A percentile compares a stretch with the other conserved stretches of the same genome.
Evolutionary conservation across 805 yeast genomes (phyloP).

Genomic region (Sugiyamaella lignohabitans): DNA sequence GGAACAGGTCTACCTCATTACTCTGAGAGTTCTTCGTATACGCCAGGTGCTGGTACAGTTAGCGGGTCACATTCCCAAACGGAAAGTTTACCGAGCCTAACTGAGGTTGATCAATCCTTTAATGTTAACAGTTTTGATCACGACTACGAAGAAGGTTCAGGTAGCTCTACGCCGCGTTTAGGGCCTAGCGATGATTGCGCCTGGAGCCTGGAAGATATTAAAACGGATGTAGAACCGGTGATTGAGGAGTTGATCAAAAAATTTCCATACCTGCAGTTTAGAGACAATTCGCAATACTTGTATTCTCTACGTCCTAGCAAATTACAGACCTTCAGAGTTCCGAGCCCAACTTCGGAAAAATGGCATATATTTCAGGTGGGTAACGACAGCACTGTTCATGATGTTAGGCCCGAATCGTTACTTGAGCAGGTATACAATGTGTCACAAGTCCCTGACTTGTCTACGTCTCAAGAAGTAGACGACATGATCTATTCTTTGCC

Average conservation of each 20-base stretch:
- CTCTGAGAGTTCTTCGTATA: not conserved
- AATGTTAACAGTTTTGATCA: too few species aligned
- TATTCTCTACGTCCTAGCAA: slow-evolving; percentile 21
- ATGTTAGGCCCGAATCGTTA: slow-evolving; percentile 21
- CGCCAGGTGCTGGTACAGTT: not conserved
- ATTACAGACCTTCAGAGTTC: slow-evolving; percentile 20
- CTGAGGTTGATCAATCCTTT: not conserved
- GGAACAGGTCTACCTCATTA: not conserved
- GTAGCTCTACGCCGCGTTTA: not conserved
- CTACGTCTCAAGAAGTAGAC: slow-evolving; percentile 5
- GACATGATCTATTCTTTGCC: slow-evolving; percentile 7
- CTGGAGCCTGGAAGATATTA: slow-evolving; percentile 31
- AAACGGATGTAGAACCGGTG: slow-evolving; percentile 31
- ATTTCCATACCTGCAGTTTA: slow-evolving; percentile 20
- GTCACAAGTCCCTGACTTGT: not conserved
- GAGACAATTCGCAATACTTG: slow-evolving; percentile 13
- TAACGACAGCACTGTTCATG: slow-evolving; percentile 26
- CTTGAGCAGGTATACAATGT: slow-evolving; percentile 11
- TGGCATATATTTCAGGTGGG: slow-evolving; percentile 33
- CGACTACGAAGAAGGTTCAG: not conserved
- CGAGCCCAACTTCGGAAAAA: slow-evolving; percentile 21
- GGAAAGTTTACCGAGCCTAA: slow-evolving; percentile 15
- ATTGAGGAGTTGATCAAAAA: slow-evolving; percentile 23
- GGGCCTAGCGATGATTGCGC: slow-evolving; percentile 19
- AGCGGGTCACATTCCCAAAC: not conserved